Percentiles rank a stretch among this genome's conserved stretches.
phyloP scores from a whole-genome alignment of 208 protist genomes.

The Acanthamoeba royreba region DNA sequence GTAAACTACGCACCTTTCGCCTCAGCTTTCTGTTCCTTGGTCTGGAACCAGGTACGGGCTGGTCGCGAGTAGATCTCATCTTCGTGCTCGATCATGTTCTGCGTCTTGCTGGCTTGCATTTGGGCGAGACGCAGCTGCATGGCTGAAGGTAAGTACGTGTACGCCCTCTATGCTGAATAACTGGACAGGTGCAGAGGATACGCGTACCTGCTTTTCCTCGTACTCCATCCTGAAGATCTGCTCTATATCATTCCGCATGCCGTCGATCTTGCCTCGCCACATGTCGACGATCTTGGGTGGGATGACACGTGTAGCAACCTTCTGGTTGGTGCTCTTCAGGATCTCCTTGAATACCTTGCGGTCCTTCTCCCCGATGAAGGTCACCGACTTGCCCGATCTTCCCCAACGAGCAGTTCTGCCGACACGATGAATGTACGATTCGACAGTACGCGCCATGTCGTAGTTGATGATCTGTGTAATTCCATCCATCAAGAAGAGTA shows the following conservation, averaged over 20 bases:
- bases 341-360: constrained; percentile 72
- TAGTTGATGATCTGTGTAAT: constrained; percentile 79
- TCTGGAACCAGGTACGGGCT: constrained; percentile 73
- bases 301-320: constrained; percentile 22
- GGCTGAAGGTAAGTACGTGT: neutral
- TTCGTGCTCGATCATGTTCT: constrained; percentile 68
- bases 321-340: constrained; percentile 58
- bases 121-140: constrained; percentile 64
- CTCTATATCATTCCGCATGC: constrained; percentile 52
- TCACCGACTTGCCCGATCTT: constrained; percentile 64
- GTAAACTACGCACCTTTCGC: neutral
- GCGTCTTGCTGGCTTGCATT: constrained; percentile 63
- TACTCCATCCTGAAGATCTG: constrained; percentile 61
- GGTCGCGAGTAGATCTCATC: constrained; percentile 65
- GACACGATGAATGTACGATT: constrained; percentile 80
- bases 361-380: constrained; percentile 74
- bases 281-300: constrained; percentile 31
- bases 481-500: neutral
- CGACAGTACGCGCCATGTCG: constrained; percentile 62
- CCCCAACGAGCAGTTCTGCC: constrained; percentile 81
- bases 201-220: constrained; percentile 65
- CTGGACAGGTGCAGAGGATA: too few species aligned
- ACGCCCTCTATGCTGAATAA: too few species aligned
- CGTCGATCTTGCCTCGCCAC: constrained; percentile 58
- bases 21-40: neutral